phyloP scores from a whole-genome alignment of 257 asterid genomes.

The Lycium ferocissimum region DNA sequence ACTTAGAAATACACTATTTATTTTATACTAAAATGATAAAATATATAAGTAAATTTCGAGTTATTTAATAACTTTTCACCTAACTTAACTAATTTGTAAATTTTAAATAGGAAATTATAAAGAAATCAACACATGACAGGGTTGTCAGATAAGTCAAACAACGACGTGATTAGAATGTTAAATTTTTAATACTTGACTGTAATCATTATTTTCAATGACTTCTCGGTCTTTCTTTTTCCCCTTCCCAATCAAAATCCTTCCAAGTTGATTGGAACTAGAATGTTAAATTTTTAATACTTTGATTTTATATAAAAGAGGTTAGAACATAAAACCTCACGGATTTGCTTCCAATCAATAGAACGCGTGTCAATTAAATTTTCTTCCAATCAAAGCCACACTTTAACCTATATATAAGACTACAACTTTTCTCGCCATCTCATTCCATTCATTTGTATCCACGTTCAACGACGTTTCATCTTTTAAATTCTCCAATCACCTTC shows the following conservation, averaged over 20 bases:
- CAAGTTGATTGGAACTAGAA: background rate
- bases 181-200: background rate
- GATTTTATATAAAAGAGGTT: background rate
- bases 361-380: background rate
- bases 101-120: background rate
- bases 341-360: background rate
- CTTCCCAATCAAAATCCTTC: background rate
- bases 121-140: too few species aligned
- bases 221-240: background rate
- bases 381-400: background rate
- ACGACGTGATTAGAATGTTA: background rate
- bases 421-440: background rate
- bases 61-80: background rate
- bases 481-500: accelerated
- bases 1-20: background rate
- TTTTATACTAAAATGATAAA: background rate
- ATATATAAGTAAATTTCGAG: background rate
- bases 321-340: background rate
- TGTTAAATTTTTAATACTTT: background rate
- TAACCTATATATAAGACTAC: background rate
- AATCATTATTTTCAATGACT: background rate
- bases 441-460: background rate
- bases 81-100: background rate
- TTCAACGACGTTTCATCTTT: accelerated
- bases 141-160: background rate